Evolutionary conservation across 1,284 basidiomycete species (phyloP).

Genomic region (Chondrostereum purpureum): DNA sequence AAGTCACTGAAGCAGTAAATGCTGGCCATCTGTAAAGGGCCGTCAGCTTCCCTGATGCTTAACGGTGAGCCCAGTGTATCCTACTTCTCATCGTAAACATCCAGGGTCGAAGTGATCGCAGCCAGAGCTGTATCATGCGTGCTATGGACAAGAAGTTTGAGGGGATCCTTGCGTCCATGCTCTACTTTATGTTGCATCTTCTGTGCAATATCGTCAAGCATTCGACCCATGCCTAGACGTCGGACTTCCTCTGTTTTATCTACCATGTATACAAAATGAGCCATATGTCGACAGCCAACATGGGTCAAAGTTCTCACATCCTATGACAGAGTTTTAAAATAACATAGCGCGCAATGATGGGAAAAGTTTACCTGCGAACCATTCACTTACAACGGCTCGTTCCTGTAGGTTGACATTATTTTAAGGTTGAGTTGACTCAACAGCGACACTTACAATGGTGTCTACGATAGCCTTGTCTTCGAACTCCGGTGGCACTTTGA

Average conservation of each 20-base stretch:
- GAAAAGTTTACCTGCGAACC: conserved; percentile 57
- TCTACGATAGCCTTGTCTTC: conserved; percentile 52
- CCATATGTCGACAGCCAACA: conserved; percentile 2
- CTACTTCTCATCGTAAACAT: conserved; percentile 70
- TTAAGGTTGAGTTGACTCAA: conserved; percentile 5
- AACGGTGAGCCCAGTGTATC: conserved; percentile 13
- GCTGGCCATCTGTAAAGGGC: conserved; percentile 56
- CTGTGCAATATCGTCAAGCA: conserved; percentile 55
- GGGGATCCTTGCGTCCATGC: conserved; percentile 35
- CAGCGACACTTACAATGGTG: conserved; percentile 42
- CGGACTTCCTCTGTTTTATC: conserved; percentile 73
- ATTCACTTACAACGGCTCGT: conserved; percentile 68
- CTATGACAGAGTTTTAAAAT: conserved; percentile 8
- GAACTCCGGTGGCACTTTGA: conserved; percentile 65
- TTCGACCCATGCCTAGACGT: conserved; percentile 69
- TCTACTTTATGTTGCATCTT: conserved; percentile 57
- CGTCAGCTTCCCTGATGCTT: background rate
- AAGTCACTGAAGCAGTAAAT: conserved; percentile 67
- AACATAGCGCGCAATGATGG: conserved; percentile 15
- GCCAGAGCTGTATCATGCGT: conserved; percentile 78
- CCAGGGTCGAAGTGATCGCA: conserved; percentile 60
- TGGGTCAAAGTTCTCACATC: conserved; percentile 12
- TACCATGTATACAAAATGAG: conserved; percentile 20
- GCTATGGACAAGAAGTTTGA: conserved; percentile 62
- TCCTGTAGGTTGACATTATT: conserved; percentile 37